Base-by-base conservation (phyloP, 1,284 basidiomycete species). In the Irpex sp. region DNA sequence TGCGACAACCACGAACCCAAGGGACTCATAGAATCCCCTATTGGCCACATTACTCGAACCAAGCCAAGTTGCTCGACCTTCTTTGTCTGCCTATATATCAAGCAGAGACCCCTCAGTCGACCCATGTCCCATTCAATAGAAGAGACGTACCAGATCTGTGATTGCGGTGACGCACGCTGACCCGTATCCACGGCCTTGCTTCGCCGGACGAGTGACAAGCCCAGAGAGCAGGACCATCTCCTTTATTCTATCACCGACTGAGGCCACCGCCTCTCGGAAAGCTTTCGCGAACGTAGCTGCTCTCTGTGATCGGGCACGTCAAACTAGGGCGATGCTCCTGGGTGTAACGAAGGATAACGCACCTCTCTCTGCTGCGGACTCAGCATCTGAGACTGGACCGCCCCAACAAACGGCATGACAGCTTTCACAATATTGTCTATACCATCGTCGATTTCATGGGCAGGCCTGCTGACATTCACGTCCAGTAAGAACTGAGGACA, bases 21-120 rank as follows among this genome's bases (percentile, higher is more conserved):
- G 43, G 11, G 35, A 31, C 21, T 61, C 61, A 17, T 64, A 66
- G 37, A 66, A 66, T 31, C 17, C 57, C 5, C 36, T 58, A 43
- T 66, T 66, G 19, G 43, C 59, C 4, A 54, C 36, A 35, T 65
- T 66, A 59, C 65, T 61, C n/a, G 62, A 64, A 13, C 37, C 35
- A 26, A 66, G 57, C 54, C 60, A 64, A 7, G 55, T 57, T 17
- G 59, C 57, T n/a, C 59, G 59, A 26, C 39, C 21, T 37, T 60
- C 43, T 21, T 19, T 46, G 37, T 63, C 62, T 3, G 62, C 62
- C 62, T 62, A 19, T n/a, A 6, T 21, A 36, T 33, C 26, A 19
- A 51, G 13, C 11, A 8, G 17, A 6, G 8, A 17, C 31, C 31
- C 31, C 31, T 51, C n/a, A 39, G 59, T 33, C 31, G 31, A 33